Base-by-base conservation (phyloP, 352 stramenopile genomes). In the Pythium oligandrum region DNA sequence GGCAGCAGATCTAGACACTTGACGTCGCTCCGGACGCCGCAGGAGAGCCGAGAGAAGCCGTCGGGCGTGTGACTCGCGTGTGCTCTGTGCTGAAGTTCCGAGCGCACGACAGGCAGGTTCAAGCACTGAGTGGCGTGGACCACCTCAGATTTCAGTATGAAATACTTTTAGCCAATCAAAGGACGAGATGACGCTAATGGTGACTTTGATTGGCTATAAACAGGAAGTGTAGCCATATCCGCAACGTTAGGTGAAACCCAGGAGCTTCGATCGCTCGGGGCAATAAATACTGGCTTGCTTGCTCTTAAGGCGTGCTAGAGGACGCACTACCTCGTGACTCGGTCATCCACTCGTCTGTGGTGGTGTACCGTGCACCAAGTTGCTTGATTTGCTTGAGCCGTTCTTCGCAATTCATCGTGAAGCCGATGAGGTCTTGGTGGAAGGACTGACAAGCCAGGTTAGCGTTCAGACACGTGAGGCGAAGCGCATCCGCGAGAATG, bases 381-480 rank as follows among this genome's bases (percentile, higher is more conserved):
- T 91, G 83, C 51, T 92, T 90, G 66, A 95, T 95, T 60, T 95
- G 85, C 67, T 91, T 91, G 44, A 95, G 59, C 3, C 85, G 81
- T 47, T 91, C 85, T 54, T 91, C 83, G 57, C 73, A 86, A 48
- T 95, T 93, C 44, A 88, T 64, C 2, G 73, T 62, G 51, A 90
- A 93, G 11, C 84, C 85, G 31, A 93, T 70, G 32, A 88, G 74
- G 42, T 93, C 81, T 46, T 95, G 83, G 53, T 95, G 83, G 50
- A 88, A 86, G 9, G 81, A 76, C 38, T 90, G 82, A 40, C 84
- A 95, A 46, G 83, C 83, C 32, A 93, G 48, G 60, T 93, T 95
- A 4, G 84, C 84, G 49, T 95, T 93, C 39, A 95, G 44, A 48
- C 76, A 87, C 39, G 84, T 93, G 32, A 90, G 62, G 2, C 83